Evolutionary conservation across 805 yeast genomes (phyloP), one percentile per base, ranked within the genome.

Genomic region (Lachancea meyersii): DNA sequence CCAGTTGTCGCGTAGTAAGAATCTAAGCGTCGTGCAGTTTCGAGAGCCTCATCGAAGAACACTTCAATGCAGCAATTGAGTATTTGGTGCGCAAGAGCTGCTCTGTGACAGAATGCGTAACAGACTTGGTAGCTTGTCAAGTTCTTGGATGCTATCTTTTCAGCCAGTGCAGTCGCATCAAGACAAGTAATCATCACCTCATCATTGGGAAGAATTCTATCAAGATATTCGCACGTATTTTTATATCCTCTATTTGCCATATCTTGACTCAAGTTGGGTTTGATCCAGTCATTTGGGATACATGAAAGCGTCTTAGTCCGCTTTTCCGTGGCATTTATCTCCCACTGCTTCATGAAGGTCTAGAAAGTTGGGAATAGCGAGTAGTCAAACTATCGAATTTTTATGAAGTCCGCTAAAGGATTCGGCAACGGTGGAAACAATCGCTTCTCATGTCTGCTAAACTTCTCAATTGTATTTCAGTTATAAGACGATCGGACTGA

Each of bases 11-110:
- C 72, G 4, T 31, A 24, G 11, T 24, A 18, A 24, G 17, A 11
- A 54, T 81, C 86, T 51, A 77, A 65, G 41, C 53, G 61, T 47
- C 68, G 55, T 4, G 86, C 86, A 38, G 72, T 66, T 44, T 64
- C 62, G 44, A 81, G 63, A 3, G 85, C 87, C 40, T 73, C 71
- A 17, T 73, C 75, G 27, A 76, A 66, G 52, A 81, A 76, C 17
- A 60, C 49, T 34, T 61, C 63, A 2, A 58, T 38, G 18, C 53
- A 42, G 40, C 57, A 56, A 43, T 59, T 69, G 30, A 62, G 54
- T 43, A 77, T 60, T 52, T 78, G 82, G 45, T 76, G 80, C 2
- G 75, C 74, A 14, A 75, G 55, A 3, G 77, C 72, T 3, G 82
- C 75, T 32, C 83, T 58, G 52, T 77, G 77, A 51, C 78, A 70